Base-by-base conservation (phyloP, 2,329 filamentous ascomycete genomes). In the Clathrospora elynae region DNA sequence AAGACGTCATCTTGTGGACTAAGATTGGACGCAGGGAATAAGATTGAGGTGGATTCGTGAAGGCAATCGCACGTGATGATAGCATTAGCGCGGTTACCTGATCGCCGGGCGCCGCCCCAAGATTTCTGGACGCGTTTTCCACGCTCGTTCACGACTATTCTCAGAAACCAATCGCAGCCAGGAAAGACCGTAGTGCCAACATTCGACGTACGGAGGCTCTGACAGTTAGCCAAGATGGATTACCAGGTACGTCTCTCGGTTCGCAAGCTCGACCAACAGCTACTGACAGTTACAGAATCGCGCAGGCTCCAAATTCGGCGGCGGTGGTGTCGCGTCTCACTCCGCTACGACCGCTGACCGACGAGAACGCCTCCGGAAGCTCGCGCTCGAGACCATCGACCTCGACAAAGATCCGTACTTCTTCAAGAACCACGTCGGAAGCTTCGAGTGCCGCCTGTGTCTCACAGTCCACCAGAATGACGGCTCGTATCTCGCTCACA, bases 321-420 rank as follows among this genome's bases (percentile, higher is more conserved):
- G 93, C 67, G 93, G 93, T 64, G 93, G 93, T 72, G 91, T 97
- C 61, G 93, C 93, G 71, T 96, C 91, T 5, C 84, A 90, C 66
- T 91, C 87, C 63, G 89, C 90, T 46, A 95, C 90, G 51, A 97
- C 97, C 73, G 92, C 93, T 55, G 93, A 97, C 81, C 90, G 93
- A 46, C 89, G 93, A 70, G 93, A 99, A 73, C 91, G 93, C 53
- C 86, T 99, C 25, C 90, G 92, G 72, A 96, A 96, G 77, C 90
- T 99, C 67, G 93, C 93, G 45, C 88, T 99, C 66, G 93, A 99
- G 76, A 95, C 90, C 42, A 99, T 99, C 79, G 92, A 97, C 77
- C 88, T 97, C 52, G 93, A 97, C 75, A 97, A 96, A 76, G 93
- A 99, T 75, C 93, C 93, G 0, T 99, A 97, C 82, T 96, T 97